Evolutionary conservation across 1,284 basidiomycete species (phyloP), one percentile per base, ranked within the genome.

Genomic region (Testicularia cyperi): DNA sequence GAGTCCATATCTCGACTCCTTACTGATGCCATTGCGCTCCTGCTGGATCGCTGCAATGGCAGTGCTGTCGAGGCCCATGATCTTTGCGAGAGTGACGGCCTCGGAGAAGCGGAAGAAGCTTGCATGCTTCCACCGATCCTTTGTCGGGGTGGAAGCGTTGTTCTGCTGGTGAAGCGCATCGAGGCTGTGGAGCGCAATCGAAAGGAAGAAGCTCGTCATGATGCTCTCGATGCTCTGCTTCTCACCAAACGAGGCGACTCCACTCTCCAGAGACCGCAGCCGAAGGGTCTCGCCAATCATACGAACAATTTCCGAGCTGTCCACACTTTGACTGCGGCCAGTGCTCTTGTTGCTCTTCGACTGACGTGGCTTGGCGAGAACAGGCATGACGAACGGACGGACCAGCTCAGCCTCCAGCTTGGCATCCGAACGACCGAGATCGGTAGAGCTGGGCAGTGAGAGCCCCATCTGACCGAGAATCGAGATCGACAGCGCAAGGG

Each of bases 11-110:
- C n/a, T n/a, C n/a, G n/a, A n/a, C n/a, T n/a, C n/a, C 15, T 22
- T 6, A 24, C 22, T 51, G 44, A 13, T 15, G 24, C 7, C 18
- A n/a, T n/a, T n/a, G 19, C 4, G n/a, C 20, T 19, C 29, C 9
- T 28, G 3, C 15, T 2, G 19, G 5, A 10, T 19, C 27, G 26
- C 26, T 12, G 5, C 21, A 5, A 18, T 18, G 4, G 37, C 46
- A 14, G 43, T 27, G 12, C 37, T 33, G 18, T 69, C 60, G 31
- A 69, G 15, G 0, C 58, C 52, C 14, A 64, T 12, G 20, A 69
- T 54, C 35, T 66, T 65, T 16, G 55, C 66, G 5, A 69, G 40
- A 5, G 66, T 64, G 18, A 69, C 37, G 16, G 63, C 58, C 41
- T 63, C 57, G 29, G 43, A 63, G 23, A 60, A 67, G 28, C 44